A percentile compares a stretch with the other conserved stretches of the same genome.
phyloP scores from a whole-genome alignment of 2,329 filamentous ascomycete species.

The Colletotrichum horii region DNA sequence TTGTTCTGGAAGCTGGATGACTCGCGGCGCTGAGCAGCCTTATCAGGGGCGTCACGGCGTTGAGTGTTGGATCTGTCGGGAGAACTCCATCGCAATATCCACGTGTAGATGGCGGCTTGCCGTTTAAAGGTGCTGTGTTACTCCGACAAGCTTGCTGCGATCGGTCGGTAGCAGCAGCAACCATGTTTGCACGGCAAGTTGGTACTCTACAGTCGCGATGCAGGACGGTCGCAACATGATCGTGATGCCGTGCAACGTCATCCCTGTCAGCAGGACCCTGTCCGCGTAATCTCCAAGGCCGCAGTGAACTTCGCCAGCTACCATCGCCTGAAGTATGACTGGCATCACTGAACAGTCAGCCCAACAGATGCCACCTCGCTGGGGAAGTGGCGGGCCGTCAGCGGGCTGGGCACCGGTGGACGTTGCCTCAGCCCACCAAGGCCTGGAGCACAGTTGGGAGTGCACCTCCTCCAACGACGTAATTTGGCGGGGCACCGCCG shows the following conservation, averaged over 20 bases:
- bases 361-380: neutral
- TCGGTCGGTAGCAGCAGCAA: neutral
- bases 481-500: slow-evolving; percentile 25
- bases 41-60: neutral
- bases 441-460: neutral
- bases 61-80: neutral
- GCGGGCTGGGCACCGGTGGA: neutral
- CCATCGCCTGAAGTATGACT: neutral
- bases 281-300: slow-evolving; percentile 21
- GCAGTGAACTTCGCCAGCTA: slow-evolving; percentile 4
- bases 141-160: neutral
- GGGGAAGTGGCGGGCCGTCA: neutral
- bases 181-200: neutral
- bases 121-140: neutral
- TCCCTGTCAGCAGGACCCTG: slow-evolving; percentile 12
- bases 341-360: neutral
- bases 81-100: neutral
- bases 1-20: neutral
- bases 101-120: neutral
- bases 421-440: neutral
- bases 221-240: neutral
- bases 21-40: neutral
- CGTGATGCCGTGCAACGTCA: neutral
- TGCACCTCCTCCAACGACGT: slow-evolving; percentile 15
- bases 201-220: neutral